A percentile compares a stretch with the other conserved stretches of the same genome.
These are phyloP conservation scores for Melanogaster broomeanus DNA, from an alignment of 768 basidiomycete genomes.

Conservation along the genomic window DNA sequence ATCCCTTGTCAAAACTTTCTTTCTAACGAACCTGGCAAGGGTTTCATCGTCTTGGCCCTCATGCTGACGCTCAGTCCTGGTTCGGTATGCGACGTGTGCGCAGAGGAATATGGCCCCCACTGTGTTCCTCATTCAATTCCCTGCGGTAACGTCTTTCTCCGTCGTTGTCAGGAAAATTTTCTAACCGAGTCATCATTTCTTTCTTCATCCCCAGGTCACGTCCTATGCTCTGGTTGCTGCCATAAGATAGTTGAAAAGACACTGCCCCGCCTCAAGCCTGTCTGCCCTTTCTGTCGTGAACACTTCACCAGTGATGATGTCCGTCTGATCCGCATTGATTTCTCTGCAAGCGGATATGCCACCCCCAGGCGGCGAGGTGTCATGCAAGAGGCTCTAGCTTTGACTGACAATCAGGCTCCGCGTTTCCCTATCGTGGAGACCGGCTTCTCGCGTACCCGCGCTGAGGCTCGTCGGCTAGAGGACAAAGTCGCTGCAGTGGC, in stretches of 20 bases:
- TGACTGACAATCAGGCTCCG: constrained; percentile 42
- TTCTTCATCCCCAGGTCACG: constrained; percentile 57
- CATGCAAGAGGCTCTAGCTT: constrained; percentile 48
- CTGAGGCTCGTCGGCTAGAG: constrained; percentile 68
- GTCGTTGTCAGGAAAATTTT: constrained; percentile 23
- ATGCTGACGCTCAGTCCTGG: constrained; percentile 85
- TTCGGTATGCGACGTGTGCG: constrained; percentile 88
- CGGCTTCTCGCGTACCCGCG: constrained; percentile 41
- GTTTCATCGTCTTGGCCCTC: constrained; percentile 40
- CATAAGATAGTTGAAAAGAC: constrained; percentile 83
- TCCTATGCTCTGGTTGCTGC: constrained; percentile 77
- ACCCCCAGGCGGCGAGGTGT: constrained; percentile 61
- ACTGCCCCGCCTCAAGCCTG: constrained; percentile 63
- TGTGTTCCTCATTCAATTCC: constrained; percentile 79
- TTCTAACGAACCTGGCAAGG: constrained; percentile 41
- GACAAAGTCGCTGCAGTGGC: constrained; percentile 79
- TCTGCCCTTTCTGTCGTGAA: constrained; percentile 86
- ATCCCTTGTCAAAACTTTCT: constrained; percentile 44
- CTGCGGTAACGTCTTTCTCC: constrained; percentile 52
- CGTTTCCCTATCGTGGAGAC: constrained; percentile 49
- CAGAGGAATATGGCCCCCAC: constrained; percentile 78
- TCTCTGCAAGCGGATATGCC: constrained; percentile 65
- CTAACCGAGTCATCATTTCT: constrained; percentile 4
- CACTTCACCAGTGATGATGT: constrained; percentile 63
- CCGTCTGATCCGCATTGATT: constrained; percentile 81